Conservation (phyloP, 2,329 filamentous ascomycete genomes). For the Botrytis porri region DNA sequence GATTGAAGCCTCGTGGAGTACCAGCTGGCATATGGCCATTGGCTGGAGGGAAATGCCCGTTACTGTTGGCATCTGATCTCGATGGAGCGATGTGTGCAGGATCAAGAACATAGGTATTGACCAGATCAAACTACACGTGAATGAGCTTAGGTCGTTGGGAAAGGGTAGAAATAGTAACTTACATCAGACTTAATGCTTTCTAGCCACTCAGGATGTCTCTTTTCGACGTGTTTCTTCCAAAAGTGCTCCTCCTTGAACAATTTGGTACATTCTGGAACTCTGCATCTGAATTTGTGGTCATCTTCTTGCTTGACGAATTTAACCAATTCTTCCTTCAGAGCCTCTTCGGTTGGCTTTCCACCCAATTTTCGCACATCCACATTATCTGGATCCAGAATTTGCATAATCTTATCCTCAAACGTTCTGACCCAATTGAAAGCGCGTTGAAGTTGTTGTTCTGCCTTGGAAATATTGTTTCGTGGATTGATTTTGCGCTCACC, state of each 20-base stretch:
- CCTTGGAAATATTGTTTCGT: conserved; percentile 61
- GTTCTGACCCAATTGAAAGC: conserved; percentile 99
- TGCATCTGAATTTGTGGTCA: conserved; percentile 94
- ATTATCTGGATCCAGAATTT: conserved; percentile 85
- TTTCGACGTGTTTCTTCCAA: conserved; percentile 97
- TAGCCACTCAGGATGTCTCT: conserved; percentile 87
- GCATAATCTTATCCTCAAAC: conserved; percentile 93
- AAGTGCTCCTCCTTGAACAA: conserved; percentile 97
- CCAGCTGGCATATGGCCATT: conserved; percentile 74
- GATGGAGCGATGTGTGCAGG: conserved; percentile 93
- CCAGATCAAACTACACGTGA: conserved; percentile 67
- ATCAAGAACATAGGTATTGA: conserved; percentile 93
- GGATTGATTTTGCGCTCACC: conserved; percentile 69
- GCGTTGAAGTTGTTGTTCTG: conserved; percentile 86
- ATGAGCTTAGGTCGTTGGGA: conserved; percentile 38
- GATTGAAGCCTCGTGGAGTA: conserved; percentile 87
- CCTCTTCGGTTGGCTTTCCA: conserved; percentile 81
- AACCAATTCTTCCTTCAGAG: conserved; percentile 76
- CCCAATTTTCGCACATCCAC: conserved; percentile 88
- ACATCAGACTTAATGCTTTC: conserved; percentile 80
- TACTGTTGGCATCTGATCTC: conserved; percentile 88
- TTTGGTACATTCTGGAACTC: conserved; percentile 92
- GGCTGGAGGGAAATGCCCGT: conserved; percentile 86
- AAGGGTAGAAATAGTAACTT: conserved; percentile 42
- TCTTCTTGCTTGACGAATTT: conserved; percentile 97